A percentile compares a stretch with the other conserved stretches of the same genome.
These are phyloP conservation scores for Stachybotrys chlorohalonatus DNA, from an alignment of 2,329 filamentous ascomycete species.

Conservation along the genomic window DNA sequence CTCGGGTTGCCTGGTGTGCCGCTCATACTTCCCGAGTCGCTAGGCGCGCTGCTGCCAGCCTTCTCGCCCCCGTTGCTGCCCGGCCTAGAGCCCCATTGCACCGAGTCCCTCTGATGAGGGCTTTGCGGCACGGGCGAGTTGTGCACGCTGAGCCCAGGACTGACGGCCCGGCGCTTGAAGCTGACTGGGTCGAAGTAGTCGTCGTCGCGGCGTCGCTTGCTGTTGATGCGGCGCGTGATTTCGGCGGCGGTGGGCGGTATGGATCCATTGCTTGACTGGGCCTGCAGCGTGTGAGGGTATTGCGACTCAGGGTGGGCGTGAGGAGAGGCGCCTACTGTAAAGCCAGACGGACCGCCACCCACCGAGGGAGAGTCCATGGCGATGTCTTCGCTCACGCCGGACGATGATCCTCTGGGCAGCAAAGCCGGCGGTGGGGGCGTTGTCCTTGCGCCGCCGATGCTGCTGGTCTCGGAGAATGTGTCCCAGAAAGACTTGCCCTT, in stretches of 20 bases:
- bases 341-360: conserved; percentile 22
- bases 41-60: conserved; percentile 42
- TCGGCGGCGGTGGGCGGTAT: conserved; percentile 60
- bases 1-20: conserved; percentile 13
- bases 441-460: conserved; percentile 36
- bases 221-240: conserved; percentile 67
- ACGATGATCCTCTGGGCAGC: conserved; percentile 50
- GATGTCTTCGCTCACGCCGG: conserved; percentile 59
- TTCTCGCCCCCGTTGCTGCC: conserved; percentile 50
- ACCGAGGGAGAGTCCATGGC: conserved; percentile 60
- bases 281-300: conserved; percentile 21
- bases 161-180: conserved; percentile 87
- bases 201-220: conserved; percentile 80
- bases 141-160: conserved; percentile 81
- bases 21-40: conserved; percentile 34
- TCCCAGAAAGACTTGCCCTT: conserved; percentile 67
- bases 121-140: conserved; percentile 85
- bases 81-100: conserved; percentile 64
- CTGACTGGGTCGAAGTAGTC: conserved; percentile 72
- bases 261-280: conserved; percentile 18
- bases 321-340: conserved; percentile 10
- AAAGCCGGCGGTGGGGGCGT: conserved; percentile 60
- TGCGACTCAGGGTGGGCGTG: conserved; percentile 4
- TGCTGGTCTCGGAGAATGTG: conserved; percentile 60
- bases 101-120: conserved; percentile 63